A percentile compares a stretch with the other conserved stretches of the same genome.
Conservation (phyloP, 2,329 filamentous ascomycete species). For the Fusarium anthophilum region DNA sequence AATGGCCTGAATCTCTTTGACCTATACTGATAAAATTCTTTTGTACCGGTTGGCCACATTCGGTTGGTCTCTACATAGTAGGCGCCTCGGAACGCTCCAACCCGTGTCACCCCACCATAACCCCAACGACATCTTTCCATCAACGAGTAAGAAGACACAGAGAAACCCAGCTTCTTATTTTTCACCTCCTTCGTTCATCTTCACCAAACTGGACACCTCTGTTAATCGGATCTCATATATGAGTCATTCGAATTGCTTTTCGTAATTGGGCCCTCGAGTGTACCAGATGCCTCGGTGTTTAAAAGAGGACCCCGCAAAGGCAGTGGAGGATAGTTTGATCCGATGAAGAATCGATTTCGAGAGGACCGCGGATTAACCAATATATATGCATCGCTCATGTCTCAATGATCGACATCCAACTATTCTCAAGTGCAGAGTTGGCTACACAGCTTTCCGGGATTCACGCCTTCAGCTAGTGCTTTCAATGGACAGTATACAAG, state of each 20-base stretch:
- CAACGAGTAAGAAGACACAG: not conserved
- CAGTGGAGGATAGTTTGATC: not conserved
- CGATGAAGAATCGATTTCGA: not conserved
- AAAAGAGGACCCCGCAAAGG: conserved; percentile 11
- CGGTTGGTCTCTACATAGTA: conserved; percentile 3
- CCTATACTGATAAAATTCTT: not conserved
- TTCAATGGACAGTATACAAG: not conserved
- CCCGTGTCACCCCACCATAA: conserved; percentile 34
- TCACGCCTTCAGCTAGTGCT: not conserved
- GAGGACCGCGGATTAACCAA: not conserved
- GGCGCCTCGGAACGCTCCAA: conserved; percentile 24
- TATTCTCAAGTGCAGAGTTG: not conserved
- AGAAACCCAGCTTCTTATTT: not conserved
- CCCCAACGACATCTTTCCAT: conserved; percentile 30
- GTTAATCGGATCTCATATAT: not conserved
- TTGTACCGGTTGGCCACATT: conserved; percentile 3
- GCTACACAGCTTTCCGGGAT: not conserved
- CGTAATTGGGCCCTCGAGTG: not conserved
- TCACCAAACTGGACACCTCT: not conserved
- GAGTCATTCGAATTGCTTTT: not conserved
- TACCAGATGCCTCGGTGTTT: not conserved
- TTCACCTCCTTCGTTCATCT: not conserved
- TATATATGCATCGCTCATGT: not conserved
- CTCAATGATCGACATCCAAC: not conserved
- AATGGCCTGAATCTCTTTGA: not conserved